Evolutionary conservation across 2,329 filamentous ascomycete genomes (phyloP).

Genomic region (Pseudocercospora cruenta): DNA sequence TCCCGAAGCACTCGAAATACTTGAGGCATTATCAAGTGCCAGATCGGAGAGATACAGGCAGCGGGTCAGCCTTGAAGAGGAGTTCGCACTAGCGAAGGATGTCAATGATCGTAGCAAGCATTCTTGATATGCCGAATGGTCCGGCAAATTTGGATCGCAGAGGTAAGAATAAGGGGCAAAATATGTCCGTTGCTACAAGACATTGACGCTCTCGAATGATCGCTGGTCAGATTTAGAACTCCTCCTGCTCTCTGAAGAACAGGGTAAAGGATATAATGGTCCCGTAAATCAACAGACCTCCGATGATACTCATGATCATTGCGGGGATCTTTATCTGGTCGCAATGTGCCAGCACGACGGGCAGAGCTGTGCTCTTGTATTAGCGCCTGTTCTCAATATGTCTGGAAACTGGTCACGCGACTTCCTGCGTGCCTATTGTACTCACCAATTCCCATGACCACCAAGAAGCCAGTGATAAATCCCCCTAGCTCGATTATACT

Average conservation of each 20-base stretch:
- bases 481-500: conserved; percentile 90
- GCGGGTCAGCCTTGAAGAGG: not conserved
- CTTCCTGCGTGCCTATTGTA: conserved; percentile 32
- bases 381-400: not conserved
- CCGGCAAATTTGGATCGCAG: not conserved
- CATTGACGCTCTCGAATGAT: not conserved
- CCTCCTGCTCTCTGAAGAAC: conserved; percentile 98
- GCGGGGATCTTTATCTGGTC: conserved; percentile 79
- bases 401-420: not conserved
- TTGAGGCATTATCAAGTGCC: not conserved
- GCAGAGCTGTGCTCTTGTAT: conserved; percentile 66
- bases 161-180: not conserved
- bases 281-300: conserved; percentile 91
- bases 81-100: not conserved
- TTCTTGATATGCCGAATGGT: not conserved
- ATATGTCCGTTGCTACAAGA: not conserved
- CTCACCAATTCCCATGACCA: conserved; percentile 96
- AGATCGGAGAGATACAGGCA: not conserved
- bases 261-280: conserved; percentile 98
- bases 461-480: conserved; percentile 92
- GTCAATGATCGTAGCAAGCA: conserved; percentile 4
- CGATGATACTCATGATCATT: conserved; percentile 93
- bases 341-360: conserved; percentile 84
- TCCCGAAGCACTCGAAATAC: not conserved
- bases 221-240: conserved; percentile 65